Percentiles rank a stretch among this genome's conserved stretches.
phyloP scores from a whole-genome alignment of 2,329 filamentous ascomycete genomes.

The Aspergillus niger region DNA sequence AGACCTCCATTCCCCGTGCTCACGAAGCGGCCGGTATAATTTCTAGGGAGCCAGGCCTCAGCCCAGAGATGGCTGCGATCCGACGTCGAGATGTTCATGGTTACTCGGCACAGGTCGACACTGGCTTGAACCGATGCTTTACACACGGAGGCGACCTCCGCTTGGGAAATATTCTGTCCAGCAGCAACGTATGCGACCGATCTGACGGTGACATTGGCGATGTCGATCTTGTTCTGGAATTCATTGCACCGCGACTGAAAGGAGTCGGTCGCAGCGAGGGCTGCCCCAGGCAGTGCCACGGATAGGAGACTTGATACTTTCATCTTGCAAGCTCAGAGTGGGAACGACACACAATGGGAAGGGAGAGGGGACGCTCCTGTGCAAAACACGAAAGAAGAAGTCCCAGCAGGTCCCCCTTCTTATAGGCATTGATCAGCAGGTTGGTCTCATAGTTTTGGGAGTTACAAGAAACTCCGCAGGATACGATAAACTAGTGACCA shows the following conservation, averaged over 20 bases:
- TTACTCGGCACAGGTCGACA: conserved; percentile 42
- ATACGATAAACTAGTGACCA: not conserved
- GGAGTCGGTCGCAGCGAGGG: not conserved
- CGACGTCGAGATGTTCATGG: conserved; percentile 46
- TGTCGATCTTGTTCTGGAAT: not conserved
- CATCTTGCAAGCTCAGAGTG: not conserved
- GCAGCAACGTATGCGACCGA: not conserved
- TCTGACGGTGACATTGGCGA: not conserved
- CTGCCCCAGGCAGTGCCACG: not conserved
- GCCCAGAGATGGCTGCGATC: conserved; percentile 49
- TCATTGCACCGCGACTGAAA: not conserved
- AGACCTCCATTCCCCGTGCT: conserved; percentile 54
- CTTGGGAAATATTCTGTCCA: not conserved
- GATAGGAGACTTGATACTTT: not conserved
- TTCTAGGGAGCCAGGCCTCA: conserved; percentile 52
- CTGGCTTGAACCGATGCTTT: not conserved
- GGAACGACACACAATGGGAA: not conserved
- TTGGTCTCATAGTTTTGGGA: not conserved
- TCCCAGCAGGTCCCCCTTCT: not conserved
- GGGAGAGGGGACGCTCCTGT: not conserved
- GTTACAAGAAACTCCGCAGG: not conserved
- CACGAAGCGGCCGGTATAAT: conserved; percentile 51
- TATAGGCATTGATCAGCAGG: not conserved
- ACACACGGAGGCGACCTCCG: not conserved
- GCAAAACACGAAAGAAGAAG: no score